phyloP scores from a whole-genome alignment of 257 asterid genomes.

The Anisodus tanguticus region DNA sequence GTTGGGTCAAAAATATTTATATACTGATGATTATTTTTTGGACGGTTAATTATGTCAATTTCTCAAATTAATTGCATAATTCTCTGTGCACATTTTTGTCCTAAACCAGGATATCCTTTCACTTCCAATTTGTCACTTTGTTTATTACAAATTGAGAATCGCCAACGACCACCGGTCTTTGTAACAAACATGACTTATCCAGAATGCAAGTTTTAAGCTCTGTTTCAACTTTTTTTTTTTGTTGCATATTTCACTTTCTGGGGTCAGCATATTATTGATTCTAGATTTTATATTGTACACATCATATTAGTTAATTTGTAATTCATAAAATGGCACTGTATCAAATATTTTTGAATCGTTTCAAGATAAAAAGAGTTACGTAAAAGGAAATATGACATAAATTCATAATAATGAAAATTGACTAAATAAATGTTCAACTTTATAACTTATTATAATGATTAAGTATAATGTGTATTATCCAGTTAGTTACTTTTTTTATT shows the following conservation, averaged over 20 bases:
- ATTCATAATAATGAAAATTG: too few species aligned
- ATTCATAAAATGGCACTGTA: not conserved
- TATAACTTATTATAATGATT: too few species aligned
- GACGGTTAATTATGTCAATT: not conserved
- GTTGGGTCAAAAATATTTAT: too few species aligned
- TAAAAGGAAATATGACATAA: not conserved
- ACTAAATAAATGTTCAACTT: too few species aligned
- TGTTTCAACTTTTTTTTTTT: too few species aligned
- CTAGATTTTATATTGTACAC: not conserved
- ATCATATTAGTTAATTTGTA: not conserved
- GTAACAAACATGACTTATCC: not conserved
- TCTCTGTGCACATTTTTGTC: not conserved
- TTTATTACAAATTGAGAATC: not conserved
- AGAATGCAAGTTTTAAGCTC: not conserved
- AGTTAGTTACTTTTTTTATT: too few species aligned
- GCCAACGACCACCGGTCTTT: not conserved
- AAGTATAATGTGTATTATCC: too few species aligned
- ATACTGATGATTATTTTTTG: too few species aligned
- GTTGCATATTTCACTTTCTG: not conserved
- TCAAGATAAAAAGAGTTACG: not conserved
- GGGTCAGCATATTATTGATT: not conserved
- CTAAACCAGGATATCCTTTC: not conserved
- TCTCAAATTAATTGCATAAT: not conserved
- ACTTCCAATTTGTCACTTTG: not conserved
- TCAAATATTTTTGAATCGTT: not conserved